phyloP scores from a whole-genome alignment of 805 yeast species.

The Maudiozyma turicensis region DNA sequence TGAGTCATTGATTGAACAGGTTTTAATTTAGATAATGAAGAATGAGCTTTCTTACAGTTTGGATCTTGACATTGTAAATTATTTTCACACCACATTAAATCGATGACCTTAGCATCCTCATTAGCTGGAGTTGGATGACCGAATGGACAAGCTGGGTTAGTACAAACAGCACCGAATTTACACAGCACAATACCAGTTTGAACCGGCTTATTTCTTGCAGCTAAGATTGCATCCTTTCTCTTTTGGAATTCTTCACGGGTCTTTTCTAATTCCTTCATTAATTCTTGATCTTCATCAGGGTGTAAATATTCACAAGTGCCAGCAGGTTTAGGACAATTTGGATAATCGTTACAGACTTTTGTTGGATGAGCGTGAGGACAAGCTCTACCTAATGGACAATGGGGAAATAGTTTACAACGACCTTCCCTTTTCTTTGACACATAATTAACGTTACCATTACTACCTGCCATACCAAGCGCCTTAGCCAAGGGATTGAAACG shows the following conservation, averaged over 20 bases:
- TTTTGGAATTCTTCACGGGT: constrained; percentile 44
- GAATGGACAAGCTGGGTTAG: constrained; percentile 72
- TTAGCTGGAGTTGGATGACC: constrained; percentile 90
- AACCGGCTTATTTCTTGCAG: constrained; percentile 29
- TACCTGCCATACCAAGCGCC: constrained; percentile 28
- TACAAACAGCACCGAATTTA: constrained; percentile 66
- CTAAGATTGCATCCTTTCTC: constrained; percentile 31
- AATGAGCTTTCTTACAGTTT: constrained; percentile 67
- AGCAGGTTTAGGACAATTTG: constrained; percentile 67
- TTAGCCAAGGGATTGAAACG: constrained; percentile 33
- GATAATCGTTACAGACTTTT: constrained; percentile 61
- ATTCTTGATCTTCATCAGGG: constrained; percentile 72
- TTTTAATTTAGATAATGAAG: constrained; percentile 53
- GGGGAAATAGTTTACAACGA: constrained; percentile 64
- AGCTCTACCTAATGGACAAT: constrained; percentile 51
- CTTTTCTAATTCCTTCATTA: constrained; percentile 58
- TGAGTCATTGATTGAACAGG: constrained; percentile 27
- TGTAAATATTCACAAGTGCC: constrained; percentile 80
- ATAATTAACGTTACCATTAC: constrained; percentile 19
- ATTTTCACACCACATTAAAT: constrained; percentile 66
- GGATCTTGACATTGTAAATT: constrained; percentile 56
- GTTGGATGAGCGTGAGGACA: constrained; percentile 79
- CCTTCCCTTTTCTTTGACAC: constrained; percentile 45
- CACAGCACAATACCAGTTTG: constrained; percentile 52
- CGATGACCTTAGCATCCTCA: constrained; percentile 57